Percentiles rank a stretch among this genome's conserved stretches.
These are phyloP conservation scores for Imleria badia DNA, from an alignment of 768 basidiomycete species.

Conservation along the genomic window DNA sequence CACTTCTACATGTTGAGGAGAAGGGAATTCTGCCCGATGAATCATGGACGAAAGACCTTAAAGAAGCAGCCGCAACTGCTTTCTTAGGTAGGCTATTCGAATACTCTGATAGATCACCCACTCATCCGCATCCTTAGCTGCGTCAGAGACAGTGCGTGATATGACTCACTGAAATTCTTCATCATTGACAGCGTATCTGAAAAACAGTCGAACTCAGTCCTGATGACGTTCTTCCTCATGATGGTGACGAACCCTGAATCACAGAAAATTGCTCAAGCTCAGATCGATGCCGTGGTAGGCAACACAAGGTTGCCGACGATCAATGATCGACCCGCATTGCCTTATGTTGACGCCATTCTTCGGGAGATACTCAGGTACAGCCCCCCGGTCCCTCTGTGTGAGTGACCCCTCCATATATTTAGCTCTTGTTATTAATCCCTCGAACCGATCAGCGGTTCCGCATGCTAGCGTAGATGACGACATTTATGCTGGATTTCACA, in stretches of 20 bases:
- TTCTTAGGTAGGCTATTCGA: background rate
- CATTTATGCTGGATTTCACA: slow-evolving; percentile 6
- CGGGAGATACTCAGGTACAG: slow-evolving; percentile 4
- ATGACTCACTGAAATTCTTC: background rate
- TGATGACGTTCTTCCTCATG: slow-evolving; percentile 8
- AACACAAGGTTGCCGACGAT: slow-evolving; percentile 3
- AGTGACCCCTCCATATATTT: background rate
- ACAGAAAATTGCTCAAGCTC: slow-evolving; percentile 14
- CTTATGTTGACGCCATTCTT: slow-evolving; percentile 6
- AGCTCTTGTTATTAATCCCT: background rate
- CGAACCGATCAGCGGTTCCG: background rate
- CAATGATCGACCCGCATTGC: slow-evolving; percentile 4
- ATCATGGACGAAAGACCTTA: background rate
- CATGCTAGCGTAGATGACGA: slow-evolving; percentile 5
- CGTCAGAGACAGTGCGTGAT: background rate
- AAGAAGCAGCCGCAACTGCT: background rate
- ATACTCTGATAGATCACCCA: background rate
- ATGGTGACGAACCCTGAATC: slow-evolving; percentile 4
- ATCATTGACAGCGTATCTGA: background rate
- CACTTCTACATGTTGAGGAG: background rate
- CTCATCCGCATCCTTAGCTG: background rate
- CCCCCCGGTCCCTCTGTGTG: slow-evolving; percentile 1
- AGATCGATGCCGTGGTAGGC: slow-evolving; percentile 11
- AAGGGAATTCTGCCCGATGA: background rate
- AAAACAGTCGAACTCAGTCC: background rate